These are phyloP conservation scores for Phytophthora palmivora DNA, from an alignment of 352 stramenopile genomes.

Conservation along the genomic window DNA sequence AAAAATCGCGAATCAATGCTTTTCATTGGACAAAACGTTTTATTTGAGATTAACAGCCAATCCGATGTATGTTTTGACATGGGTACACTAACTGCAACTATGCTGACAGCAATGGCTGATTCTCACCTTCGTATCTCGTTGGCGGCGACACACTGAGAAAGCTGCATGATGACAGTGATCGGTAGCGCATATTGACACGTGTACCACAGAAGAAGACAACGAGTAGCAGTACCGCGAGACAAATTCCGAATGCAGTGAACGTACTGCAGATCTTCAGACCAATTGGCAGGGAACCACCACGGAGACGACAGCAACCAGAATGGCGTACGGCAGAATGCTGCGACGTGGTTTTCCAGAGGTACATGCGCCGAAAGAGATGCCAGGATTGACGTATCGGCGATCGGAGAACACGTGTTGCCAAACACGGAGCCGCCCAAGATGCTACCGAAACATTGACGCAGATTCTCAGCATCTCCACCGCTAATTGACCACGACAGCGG, in stretches of 20 bases:
- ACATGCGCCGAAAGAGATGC: conserved; percentile 81
- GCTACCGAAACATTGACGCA: conserved; percentile 89
- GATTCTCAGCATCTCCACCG: conserved; percentile 77
- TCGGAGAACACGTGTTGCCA: conserved; percentile 91
- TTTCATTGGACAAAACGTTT: conserved; percentile 35
- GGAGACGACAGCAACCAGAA: conserved; percentile 76
- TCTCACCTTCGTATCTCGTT: conserved; percentile 60
- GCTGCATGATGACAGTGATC: conserved; percentile 76
- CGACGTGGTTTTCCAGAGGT: conserved; percentile 85
- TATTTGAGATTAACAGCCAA: conserved; percentile 21
- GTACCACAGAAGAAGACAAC: conserved; percentile 86
- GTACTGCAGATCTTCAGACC: conserved; percentile 76
- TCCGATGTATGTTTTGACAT: conserved; percentile 19
- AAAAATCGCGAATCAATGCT: background rate
- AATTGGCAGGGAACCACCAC: conserved; percentile 79
- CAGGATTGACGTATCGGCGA: conserved; percentile 94
- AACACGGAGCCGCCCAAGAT: conserved; percentile 90
- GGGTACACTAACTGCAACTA: conserved; percentile 26
- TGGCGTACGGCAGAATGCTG: conserved; percentile 85
- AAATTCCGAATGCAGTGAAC: conserved; percentile 84
- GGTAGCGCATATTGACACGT: conserved; percentile 79
- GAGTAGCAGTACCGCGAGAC: conserved; percentile 72
- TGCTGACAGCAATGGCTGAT: conserved; percentile 54
- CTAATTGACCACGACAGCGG: conserved; percentile 87
- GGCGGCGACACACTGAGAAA: conserved; percentile 72